A percentile compares a stretch with the other conserved stretches of the same genome.
phyloP scores from a whole-genome alignment of 2,329 filamentous ascomycete species.

The Fusarium scirpi region DNA sequence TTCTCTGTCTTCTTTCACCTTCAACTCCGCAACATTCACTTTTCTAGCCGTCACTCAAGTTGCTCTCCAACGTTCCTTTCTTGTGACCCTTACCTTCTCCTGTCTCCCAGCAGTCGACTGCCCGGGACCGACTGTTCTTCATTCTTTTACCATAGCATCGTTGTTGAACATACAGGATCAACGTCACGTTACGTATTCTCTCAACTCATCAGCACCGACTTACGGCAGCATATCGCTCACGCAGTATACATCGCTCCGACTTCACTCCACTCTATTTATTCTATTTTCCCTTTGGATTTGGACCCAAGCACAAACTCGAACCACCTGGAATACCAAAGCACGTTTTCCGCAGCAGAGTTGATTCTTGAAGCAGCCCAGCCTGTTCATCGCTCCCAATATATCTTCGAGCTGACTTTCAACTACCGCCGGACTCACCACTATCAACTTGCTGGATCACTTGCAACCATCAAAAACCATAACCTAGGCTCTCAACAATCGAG shows the following conservation, averaged over 20 bases:
- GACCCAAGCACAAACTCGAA: not conserved
- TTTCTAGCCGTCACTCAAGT: conserved; percentile 19
- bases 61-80: conserved; percentile 28
- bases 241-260: conserved; percentile 38
- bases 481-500: conserved; percentile 21
- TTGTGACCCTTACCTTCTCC: conserved; percentile 18
- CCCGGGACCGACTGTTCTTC: conserved; percentile 29
- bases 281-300: conserved; percentile 7
- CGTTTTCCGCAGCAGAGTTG: conserved; percentile 1
- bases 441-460: not conserved
- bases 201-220: conserved; percentile 33
- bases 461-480: not conserved
- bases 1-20: conserved; percentile 21
- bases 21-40: conserved; percentile 31
- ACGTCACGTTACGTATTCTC: conserved; percentile 16
- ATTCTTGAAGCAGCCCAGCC: not conserved
- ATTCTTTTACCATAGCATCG: conserved; percentile 35
- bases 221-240: conserved; percentile 44
- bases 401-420: conserved; percentile 6
- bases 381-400: not conserved
- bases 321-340: not conserved
- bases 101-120: conserved; percentile 14
- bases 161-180: conserved; percentile 25
- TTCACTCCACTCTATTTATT: conserved; percentile 7
- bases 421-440: not conserved